Conservation (phyloP, 257 asterid genomes). For the Salvia hispanica region DNA sequence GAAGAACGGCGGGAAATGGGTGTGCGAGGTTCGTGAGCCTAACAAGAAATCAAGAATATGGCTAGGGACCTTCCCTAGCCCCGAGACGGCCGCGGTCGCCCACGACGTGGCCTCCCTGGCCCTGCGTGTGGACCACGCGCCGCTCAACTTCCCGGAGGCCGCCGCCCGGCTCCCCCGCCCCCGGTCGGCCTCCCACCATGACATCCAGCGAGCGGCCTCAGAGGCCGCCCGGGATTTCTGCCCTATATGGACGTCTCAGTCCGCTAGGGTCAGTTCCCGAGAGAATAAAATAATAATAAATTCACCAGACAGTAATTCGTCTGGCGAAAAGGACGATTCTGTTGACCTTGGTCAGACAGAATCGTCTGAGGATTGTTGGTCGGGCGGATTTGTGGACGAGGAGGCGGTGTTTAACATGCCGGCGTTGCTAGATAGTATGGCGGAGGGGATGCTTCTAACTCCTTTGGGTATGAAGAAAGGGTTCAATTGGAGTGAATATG, state of each 20-base stretch:
- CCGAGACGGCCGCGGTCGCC: constrained; percentile 64
- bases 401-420: constrained; percentile 79
- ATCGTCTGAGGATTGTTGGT: neutral
- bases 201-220: constrained; percentile 42
- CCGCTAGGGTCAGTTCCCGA: neutral
- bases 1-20: constrained; percentile 34
- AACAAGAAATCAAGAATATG: constrained; percentile 53
- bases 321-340: neutral
- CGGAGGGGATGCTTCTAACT: constrained; percentile 80
- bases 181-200: constrained; percentile 36
- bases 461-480: constrained; percentile 73
- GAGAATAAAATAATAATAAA: neutral
- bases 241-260: neutral
- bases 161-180: constrained; percentile 41
- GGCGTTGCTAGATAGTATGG: constrained; percentile 66
- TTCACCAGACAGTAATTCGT: neutral
- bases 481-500: constrained; percentile 45
- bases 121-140: constrained; percentile 39
- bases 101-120: constrained; percentile 61
- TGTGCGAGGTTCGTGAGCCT: constrained; percentile 44
- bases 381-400: constrained; percentile 51
- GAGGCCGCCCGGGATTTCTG: constrained; percentile 38
- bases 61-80: constrained; percentile 50
- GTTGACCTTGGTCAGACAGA: neutral
- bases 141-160: constrained; percentile 42